Evolutionary conservation across 306 rosid species (phyloP), one percentile per base, ranked within the genome.

Genomic region (Vigna angularis): DNA sequence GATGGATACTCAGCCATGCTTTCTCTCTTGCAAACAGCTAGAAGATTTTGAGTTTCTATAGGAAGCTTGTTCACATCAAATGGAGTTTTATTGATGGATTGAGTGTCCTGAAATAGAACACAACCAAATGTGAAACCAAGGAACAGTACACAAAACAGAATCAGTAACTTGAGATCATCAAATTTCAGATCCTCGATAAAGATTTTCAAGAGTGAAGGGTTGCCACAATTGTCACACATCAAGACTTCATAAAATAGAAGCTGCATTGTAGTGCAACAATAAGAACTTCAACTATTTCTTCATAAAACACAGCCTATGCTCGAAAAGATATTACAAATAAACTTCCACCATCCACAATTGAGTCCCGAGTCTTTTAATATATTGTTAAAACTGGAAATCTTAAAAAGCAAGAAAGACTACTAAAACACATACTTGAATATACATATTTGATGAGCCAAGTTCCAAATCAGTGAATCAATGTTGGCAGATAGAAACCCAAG

Each of bases 11-110:
- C 95, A 7, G 91, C 90, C 82, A 82, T 79, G 61, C 88, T 88
- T 86, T 91, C 99, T 75, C 86, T 86, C 85, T 93, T 93, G 90
- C 98, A 93, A 65, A 73, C 87, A 14, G 87, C 82, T 48, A 85
- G 82, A 64, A 74, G 85, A 64, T 81, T 85, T 73, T 77, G 91
- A 18, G 90, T 82, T 66, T 86, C 92, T 22, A 77, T 85, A 7
- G 96, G 96, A 75, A 84, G 93, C 81, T 87, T 91, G 58, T 81
- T 85, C 56, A 86, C 89, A 50, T 83, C 86, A 68, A 83, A 78
- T 20, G 87, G 85, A 84, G 81, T 85, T 76, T 82, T 87, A 2
- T 82, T 78, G 86, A 76, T 75, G 53, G 89, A 75, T 15, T 74
- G 86, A 56, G 93, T 81, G 73, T 88, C 93, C 98, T 95, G 96